Base-by-base conservation (phyloP, 495 filamentous ascomycete species). In the Hypoxylon fuscum region DNA sequence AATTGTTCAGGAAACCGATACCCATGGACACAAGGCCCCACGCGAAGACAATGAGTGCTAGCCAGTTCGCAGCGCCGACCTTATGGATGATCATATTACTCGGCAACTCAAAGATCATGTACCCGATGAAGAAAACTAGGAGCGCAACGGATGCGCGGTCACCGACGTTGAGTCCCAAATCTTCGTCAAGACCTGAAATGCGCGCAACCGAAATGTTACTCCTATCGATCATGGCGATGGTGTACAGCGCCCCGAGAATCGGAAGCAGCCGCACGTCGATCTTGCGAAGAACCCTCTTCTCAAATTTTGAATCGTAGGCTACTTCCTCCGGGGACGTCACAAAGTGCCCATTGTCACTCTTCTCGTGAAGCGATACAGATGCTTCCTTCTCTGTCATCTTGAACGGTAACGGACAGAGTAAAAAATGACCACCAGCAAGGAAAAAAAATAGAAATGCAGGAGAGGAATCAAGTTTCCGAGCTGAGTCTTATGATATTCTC, bases 1-100 rank as follows among this genome's bases (percentile, higher is more conserved):
- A 86, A 53, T 77, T 74, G n/a, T 83, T 66, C 5, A 85, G 72
- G 23, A 87, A 78, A 0, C 86, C 85, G 80, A 86, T 86, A 7
- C 86, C 72, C 12, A 85, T 86, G 77, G 84, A 78, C 15, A 66
- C 63, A 9, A 66, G 47, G 1, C 85, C 85, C 86, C 86, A 88
- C 0, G 77, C 50, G 22, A 81, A 69, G 12, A 81, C 84, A 48
- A 89, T 80, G 15, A 77, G 74, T 0, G 83, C 79, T 12, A 90
- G 71, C 85, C 86, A 89, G 41, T 86, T 73, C 35, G 77, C 83
- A 2, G 85, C 82, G 38, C 80, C 70, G 12, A 86, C 58, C 45
- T 75, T 78, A 62, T 85, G 85, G 58, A 95, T 82, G 14, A 95
- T 69, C 51, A 95, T 68, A 66, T 95, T 94, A 18, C 89, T 92